Conservation (phyloP, 2,329 filamentous ascomycete species). For the Fusarium piperis region DNA sequence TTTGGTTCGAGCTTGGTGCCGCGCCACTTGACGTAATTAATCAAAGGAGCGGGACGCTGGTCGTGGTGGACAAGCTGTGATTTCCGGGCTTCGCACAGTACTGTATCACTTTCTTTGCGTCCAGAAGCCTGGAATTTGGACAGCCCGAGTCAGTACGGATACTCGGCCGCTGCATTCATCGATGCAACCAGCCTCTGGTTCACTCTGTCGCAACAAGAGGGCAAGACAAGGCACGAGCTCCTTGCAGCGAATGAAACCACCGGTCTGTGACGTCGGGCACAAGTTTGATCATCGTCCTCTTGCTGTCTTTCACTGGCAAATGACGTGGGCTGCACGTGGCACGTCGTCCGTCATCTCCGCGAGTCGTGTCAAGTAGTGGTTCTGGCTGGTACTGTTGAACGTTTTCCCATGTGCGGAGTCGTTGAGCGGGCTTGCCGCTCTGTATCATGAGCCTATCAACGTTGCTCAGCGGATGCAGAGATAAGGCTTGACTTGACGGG, state of each 20-base stretch:
- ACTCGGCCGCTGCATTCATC: not conserved
- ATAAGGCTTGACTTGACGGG: constrained; percentile 1
- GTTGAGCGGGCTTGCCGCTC: not conserved
- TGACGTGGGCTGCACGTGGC: constrained; percentile 2
- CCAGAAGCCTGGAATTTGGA: not conserved
- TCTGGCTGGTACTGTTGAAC: not conserved
- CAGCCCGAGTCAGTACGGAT: not conserved
- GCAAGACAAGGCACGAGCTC: not conserved
- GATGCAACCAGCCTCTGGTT: not conserved
- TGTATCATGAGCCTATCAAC: not conserved
- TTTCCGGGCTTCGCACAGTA: not conserved
- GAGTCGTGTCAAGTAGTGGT: not conserved
- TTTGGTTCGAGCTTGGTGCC: constrained; percentile 21
- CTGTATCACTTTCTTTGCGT: not conserved
- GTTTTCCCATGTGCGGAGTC: constrained; percentile 3
- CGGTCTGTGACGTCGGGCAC: not conserved
- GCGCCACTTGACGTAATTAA: constrained; percentile 39
- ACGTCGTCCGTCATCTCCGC: not conserved
- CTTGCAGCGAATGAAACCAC: constrained; percentile 9
- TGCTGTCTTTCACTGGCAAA: not conserved
- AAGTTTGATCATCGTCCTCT: not conserved
- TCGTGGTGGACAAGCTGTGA: not conserved
- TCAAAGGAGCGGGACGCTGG: constrained; percentile 7
- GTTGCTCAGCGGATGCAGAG: not conserved
- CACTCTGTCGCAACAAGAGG: not conserved